Evolutionary conservation across 202 grass and related monocot genomes (phyloP), one percentile per base, ranked within the genome.

Genomic region (Bolboschoenoplectus hybrid): DNA sequence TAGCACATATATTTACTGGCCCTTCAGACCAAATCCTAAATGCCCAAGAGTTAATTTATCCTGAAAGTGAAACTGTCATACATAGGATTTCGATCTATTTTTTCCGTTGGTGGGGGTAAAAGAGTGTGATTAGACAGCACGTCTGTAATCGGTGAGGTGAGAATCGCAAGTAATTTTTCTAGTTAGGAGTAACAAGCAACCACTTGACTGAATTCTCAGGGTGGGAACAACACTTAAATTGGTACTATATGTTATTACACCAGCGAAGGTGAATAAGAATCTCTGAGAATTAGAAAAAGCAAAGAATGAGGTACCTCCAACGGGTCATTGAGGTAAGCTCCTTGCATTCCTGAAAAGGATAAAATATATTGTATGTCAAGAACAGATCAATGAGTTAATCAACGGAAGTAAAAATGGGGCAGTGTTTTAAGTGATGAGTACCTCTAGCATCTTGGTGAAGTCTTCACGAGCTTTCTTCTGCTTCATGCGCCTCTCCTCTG

Each of bases 381-480:
- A 83, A 81, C 62, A 19, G 11, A 67, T 45, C 51, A 82, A 36
- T 6, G 51, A 63, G 26, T 26, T 40, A 88, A 47, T 52, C 61
- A 84, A 46, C 17, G 35, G 62, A 56, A 46, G 12, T 74, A 63
- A 38, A 58, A 60, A 63, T 44, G 6, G 16, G 7, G 56, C 34
- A 26, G 26, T 49, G 34, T 82, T 63, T 49, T 12, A 57, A 39
- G 52, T 38, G 52, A 78, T 55, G 12, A 81, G 13, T 88, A 91
- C 89, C 87, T 99, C 97, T 70, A 99, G 74, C 97, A 98, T 98
- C 47, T 84, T 87, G 51, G 86, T 56, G 77, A 98, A 98, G 84
- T 92, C 93, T 84, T 98, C 97, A 67, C 93, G 93, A 85, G 97
- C 86, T 91, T 94, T 98, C 81, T 91, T 96, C 69, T 96, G 93